phyloP scores from a whole-genome alignment of 768 basidiomycete species.

The Phanerochaete carnosa region DNA sequence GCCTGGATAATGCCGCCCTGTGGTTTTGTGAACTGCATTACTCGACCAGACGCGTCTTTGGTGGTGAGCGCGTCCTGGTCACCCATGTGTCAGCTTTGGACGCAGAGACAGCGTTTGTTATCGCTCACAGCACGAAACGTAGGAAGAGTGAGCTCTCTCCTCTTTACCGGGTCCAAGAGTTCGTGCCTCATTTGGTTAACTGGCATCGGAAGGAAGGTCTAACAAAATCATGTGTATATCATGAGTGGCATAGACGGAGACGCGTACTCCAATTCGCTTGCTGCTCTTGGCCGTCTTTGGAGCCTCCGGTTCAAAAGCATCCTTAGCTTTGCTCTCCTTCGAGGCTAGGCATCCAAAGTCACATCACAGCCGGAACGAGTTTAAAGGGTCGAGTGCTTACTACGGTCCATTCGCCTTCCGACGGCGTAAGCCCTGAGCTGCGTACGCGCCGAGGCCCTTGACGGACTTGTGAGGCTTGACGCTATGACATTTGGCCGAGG shows the following conservation, averaged over 20 bases:
- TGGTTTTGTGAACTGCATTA: slow-evolving; percentile 41
- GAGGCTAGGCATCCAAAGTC: neutral
- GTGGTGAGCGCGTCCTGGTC: slow-evolving; percentile 32
- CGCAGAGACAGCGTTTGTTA: neutral
- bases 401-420: neutral
- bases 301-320: neutral
- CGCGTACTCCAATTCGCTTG: neutral
- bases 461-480: neutral
- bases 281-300: neutral
- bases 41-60: slow-evolving; percentile 37
- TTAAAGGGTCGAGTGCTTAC: neutral
- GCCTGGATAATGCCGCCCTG: slow-evolving; percentile 51
- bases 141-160: slow-evolving; percentile 36
- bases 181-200: slow-evolving; percentile 32
- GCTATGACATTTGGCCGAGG: slow-evolving; percentile 2
- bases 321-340: neutral
- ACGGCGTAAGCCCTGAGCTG: neutral
- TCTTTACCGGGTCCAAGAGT: slow-evolving; percentile 28
- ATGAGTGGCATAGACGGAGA: no score
- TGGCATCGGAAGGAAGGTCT: slow-evolving; percentile 46
- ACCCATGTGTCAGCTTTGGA: neutral
- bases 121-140: slow-evolving; percentile 26
- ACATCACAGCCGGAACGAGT: neutral
- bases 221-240: neutral
- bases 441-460: neutral